phyloP scores from a whole-genome alignment of 495 filamentous ascomycete genomes.

The Penicillium arizonense region DNA sequence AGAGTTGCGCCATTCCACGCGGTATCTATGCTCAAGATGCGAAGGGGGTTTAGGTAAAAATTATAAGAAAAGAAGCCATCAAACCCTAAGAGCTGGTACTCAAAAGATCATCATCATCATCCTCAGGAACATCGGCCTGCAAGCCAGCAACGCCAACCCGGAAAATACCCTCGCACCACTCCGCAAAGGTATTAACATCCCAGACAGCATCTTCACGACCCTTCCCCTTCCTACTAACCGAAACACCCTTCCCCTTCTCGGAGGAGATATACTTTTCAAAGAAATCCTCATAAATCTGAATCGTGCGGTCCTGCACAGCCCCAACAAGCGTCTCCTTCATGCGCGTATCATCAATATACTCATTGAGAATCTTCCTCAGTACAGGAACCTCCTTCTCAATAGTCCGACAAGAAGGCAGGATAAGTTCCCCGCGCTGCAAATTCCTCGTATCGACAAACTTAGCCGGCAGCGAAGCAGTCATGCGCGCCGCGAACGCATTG shows the following conservation, averaged over 20 bases:
- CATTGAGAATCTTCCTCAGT: conserved; percentile 51
- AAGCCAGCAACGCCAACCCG: conserved; percentile 45
- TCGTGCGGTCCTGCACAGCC: conserved; percentile 59
- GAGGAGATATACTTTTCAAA: conserved; percentile 50
- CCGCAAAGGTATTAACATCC: conserved; percentile 61
- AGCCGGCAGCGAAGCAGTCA: conserved; percentile 50
- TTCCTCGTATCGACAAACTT: conserved; percentile 43
- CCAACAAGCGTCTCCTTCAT: conserved; percentile 62
- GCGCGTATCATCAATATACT: conserved; percentile 58
- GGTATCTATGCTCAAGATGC: conserved; percentile 26
- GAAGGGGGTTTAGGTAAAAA: not conserved
- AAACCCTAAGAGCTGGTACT: conserved; percentile 19
- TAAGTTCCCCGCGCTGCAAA: conserved; percentile 35
- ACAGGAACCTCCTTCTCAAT: conserved; percentile 55
- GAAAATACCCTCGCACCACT: conserved; percentile 59
- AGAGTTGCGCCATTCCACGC: conserved; percentile 14
- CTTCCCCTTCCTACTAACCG: conserved; percentile 57
- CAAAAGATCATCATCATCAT: conserved; percentile 30
- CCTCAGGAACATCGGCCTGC: conserved; percentile 33
- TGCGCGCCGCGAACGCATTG: conserved; percentile 52
- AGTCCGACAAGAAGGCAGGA: conserved; percentile 38
- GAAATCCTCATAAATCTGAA: conserved; percentile 60
- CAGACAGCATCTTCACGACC: conserved; percentile 60
- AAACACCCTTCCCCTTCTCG: conserved; percentile 42
- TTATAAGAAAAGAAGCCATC: not conserved